Base-by-base conservation (phyloP, 2,329 filamentous ascomycete genomes). In the Sporothrix phasma region DNA sequence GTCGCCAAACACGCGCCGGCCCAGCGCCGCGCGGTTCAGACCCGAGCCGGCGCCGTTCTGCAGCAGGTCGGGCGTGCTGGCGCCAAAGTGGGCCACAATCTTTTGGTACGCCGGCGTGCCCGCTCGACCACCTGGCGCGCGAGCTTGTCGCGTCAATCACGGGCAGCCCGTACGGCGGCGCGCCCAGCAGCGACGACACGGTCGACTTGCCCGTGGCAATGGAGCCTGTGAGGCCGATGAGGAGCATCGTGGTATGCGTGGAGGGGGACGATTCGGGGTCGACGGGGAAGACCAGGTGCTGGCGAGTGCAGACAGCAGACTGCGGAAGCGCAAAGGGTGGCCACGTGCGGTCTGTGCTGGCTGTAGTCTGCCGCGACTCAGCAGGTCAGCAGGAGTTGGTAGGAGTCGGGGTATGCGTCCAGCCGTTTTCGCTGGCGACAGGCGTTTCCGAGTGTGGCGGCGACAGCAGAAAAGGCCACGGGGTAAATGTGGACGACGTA, bases 141-240 rank as follows among this genome's bases (percentile, higher is more conserved):
- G 66, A 97, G 83, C 64, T 95, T 78, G 78, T 99, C 94, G 94
- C 93, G 73, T 99, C 94, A 78, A 99, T 88, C 70, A 99, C 83
- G 71, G 94, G 92, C 67, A 99, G 83, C 66, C 84, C 88, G 80
- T 97, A 89, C 0, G 93, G 94, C 5, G 89, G 80, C 4, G 84
- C 81, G 60, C 88, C 85, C 71, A 99, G 89, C 70, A 96, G 83
- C 45, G 83, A 81, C 31, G 94, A 96, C 63, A 97, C 92, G 69
- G 93, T 99, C 53, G 93, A 96, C 83, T 99, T 99, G 74, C 94
- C 94, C 5, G 94, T 99, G 66, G 94, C 94, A 73, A 99, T 97
- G 66, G 92, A 96, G 74, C 94, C 94, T 8, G 94, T 99, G 29
- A 99, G 85, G 64, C 94, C 94, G 71, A 99, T 92, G 72, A 99